Evolutionary conservation across 257 asterid species (phyloP).

Genomic region (Anisodus tanguticus): DNA sequence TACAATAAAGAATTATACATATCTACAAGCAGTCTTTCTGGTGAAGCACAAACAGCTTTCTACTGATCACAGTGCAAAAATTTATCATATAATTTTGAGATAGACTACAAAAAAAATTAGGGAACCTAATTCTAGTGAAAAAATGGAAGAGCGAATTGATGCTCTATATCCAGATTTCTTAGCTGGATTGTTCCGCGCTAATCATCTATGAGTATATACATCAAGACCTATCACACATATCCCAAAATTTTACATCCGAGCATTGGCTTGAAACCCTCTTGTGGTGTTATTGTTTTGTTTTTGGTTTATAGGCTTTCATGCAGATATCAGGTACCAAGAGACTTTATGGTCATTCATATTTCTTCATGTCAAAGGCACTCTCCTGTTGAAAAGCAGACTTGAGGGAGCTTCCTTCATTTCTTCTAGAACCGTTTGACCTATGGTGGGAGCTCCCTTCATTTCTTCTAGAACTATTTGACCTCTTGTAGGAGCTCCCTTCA

Average conservation of each 20-base stretch:
- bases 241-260: background rate
- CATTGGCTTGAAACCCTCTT: background rate
- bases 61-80: background rate
- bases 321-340: slow-evolving; percentile 7
- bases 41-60: background rate
- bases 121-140: background rate
- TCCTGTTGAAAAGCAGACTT: slow-evolving; percentile 33
- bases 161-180: slow-evolving; percentile 4
- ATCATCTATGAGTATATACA: background rate
- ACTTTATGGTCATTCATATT: slow-evolving; percentile 22
- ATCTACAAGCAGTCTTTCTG: background rate
- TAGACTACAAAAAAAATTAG: background rate
- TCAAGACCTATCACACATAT: background rate
- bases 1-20: background rate
- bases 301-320: background rate
- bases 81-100: background rate
- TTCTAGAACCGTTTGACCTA: slow-evolving; percentile 42
- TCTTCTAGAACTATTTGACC: slow-evolving; percentile 44
- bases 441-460: slow-evolving; percentile 41
- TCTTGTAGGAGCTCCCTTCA: background rate
- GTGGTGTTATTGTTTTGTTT: slow-evolving; percentile 2
- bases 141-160: background rate
- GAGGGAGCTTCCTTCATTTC: slow-evolving; percentile 46
- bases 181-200: background rate
- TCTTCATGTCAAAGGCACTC: slow-evolving; percentile 28